These are phyloP conservation scores for Sphagnum fallax DNA, from an alignment of 228 moss, liverwort and hornwort genomes.

Conservation along the genomic window DNA sequence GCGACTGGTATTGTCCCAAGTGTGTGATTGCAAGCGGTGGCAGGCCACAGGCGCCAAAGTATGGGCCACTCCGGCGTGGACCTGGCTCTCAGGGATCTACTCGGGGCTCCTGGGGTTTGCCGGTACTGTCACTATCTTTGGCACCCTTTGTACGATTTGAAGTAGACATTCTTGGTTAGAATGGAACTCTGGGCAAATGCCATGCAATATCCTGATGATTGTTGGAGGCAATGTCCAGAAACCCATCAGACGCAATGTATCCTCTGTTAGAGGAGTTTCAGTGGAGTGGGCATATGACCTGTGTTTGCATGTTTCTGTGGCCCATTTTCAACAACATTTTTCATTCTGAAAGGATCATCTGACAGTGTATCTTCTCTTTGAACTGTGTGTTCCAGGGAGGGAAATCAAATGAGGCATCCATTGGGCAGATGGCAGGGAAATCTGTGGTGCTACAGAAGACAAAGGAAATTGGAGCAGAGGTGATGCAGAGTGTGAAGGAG, in stretches of 20 bases:
- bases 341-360: no score
- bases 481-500: slow-evolving; percentile 4
- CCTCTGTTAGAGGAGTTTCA: not conserved
- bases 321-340: no score
- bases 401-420: slow-evolving; percentile 16
- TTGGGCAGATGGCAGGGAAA: slow-evolving; percentile 16
- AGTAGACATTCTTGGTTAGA: not conserved
- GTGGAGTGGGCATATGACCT: no score
- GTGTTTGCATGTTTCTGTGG: no score
- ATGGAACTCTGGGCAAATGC: no score
- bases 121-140: slow-evolving; percentile 19
- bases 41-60: slow-evolving; percentile 52
- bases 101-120: slow-evolving; percentile 32
- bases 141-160: not conserved
- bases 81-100: slow-evolving; percentile 10
- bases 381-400: slow-evolving; percentile 5
- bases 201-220: no score
- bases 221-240: no score
- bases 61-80: slow-evolving; percentile 61
- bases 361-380: no score
- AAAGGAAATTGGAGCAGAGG: slow-evolving; percentile 7
- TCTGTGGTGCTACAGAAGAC: slow-evolving; percentile 14
- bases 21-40: slow-evolving; percentile 56
- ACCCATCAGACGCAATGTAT: no score
- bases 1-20: slow-evolving; percentile 73